phyloP scores from a whole-genome alignment of 2,329 filamentous ascomycete genomes.

The Fusarium sp. region DNA sequence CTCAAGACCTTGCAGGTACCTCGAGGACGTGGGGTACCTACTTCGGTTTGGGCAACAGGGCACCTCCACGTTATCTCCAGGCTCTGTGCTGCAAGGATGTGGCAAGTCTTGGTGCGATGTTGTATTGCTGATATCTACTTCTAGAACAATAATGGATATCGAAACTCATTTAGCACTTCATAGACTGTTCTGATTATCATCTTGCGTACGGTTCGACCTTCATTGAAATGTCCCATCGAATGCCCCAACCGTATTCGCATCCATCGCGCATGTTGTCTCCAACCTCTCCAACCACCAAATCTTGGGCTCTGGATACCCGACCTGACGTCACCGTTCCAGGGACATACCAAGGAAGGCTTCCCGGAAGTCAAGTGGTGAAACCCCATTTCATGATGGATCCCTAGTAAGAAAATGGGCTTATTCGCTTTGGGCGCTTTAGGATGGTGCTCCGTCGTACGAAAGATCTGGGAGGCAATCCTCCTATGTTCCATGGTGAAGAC shows the following conservation, averaged over 20 bases:
- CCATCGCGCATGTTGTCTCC: neutral
- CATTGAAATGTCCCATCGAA: neutral
- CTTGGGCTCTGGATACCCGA: constrained; percentile 17
- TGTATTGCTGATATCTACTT: neutral
- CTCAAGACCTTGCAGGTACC: constrained; percentile 26
- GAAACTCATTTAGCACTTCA: neutral
- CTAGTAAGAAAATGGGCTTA: constrained; percentile 9
- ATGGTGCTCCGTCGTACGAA: neutral
- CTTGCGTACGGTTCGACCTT: too few relatives aligned
- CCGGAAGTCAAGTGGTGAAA: constrained; percentile 21
- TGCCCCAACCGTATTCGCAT: constrained; percentile 13
- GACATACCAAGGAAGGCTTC: constrained; percentile 20
- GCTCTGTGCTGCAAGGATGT: constrained; percentile 14
- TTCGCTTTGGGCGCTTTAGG: constrained; percentile 1
- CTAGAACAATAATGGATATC: neutral
- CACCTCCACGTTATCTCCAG: constrained; percentile 11
- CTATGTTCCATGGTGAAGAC: neutral
- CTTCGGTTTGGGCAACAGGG: constrained; percentile 13
- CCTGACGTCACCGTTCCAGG: constrained; percentile 36
- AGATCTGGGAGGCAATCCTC: neutral
- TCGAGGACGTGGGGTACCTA: constrained; percentile 33
- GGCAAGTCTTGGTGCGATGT: neutral
- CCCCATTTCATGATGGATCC: constrained; percentile 7
- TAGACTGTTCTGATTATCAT: too few relatives aligned
- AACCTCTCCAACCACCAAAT: constrained; percentile 13